phyloP scores from a whole-genome alignment of 1,284 basidiomycete genomes.

The Boletus subluridellus region DNA sequence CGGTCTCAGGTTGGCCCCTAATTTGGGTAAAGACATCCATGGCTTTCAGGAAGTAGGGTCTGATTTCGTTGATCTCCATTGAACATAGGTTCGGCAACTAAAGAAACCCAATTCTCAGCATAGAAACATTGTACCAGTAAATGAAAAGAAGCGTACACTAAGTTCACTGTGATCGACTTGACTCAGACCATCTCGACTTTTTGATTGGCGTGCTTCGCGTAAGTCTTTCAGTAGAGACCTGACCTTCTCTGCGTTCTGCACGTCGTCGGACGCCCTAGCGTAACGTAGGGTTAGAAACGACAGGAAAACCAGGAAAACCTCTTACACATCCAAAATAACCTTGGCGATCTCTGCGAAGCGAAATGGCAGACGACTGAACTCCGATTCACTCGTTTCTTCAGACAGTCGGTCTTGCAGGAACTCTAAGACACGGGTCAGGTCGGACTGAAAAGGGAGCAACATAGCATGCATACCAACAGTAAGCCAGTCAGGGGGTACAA shows the following conservation, averaged over 20 bases:
- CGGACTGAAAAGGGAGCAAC: not conserved
- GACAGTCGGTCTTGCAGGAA: conserved; percentile 70
- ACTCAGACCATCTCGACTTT: conserved; percentile 80
- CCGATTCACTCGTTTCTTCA: conserved; percentile 68
- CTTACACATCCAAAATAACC: conserved; percentile 82
- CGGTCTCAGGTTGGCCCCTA: conserved; percentile 32
- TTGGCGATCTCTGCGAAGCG: conserved; percentile 88
- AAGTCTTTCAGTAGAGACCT: conserved; percentile 88
- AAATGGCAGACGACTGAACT: conserved; percentile 76
- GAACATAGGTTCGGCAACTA: conserved; percentile 84
- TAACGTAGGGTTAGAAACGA: not conserved
- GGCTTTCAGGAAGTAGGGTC: conserved; percentile 82
- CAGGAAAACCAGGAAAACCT: not conserved
- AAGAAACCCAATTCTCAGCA: not conserved
- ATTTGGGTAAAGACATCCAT: conserved; percentile 63
- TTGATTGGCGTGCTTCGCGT: conserved; percentile 90
- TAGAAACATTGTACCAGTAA: not conserved
- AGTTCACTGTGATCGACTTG: conserved; percentile 74
- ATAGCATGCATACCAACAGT: conserved; percentile 56
- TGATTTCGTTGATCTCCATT: conserved; percentile 90
- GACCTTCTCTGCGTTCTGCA: conserved; percentile 77
- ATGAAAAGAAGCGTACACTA: conserved; percentile 50
- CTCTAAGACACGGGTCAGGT: conserved; percentile 41
- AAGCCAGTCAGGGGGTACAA: conserved; percentile 88
- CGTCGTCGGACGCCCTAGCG: conserved; percentile 82